Evolutionary conservation across 176 grass and related monocot genomes (phyloP).

Genomic region (Dendrocalamus sinicus): DNA sequence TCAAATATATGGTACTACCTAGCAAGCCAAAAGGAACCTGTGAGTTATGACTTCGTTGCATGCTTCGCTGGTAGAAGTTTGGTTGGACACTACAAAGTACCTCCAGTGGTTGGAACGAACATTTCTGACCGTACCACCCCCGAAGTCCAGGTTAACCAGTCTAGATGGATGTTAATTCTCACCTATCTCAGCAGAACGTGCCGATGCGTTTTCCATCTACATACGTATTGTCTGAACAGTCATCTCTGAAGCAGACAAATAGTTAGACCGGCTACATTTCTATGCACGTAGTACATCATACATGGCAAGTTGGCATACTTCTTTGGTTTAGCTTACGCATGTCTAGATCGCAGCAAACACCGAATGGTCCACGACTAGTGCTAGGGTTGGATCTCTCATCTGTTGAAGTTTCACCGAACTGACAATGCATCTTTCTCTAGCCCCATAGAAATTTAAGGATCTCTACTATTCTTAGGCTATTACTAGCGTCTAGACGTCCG

Average conservation of each 20-base stretch:
- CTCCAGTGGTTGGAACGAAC: slow-evolving; percentile 32
- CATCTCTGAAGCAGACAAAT: background rate
- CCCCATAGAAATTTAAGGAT: background rate
- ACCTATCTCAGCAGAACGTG: slow-evolving; percentile 11
- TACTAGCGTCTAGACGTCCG: rapidly evolving
- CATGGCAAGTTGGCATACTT: background rate
- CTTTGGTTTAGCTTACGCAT: slow-evolving; percentile 18
- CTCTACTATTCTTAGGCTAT: background rate
- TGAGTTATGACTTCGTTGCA: slow-evolving; percentile 15
- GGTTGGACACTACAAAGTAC: slow-evolving; percentile 9
- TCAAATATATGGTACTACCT: background rate
- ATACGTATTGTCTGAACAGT: background rate
- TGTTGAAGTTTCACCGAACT: background rate
- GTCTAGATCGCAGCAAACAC: background rate
- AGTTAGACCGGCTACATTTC: background rate
- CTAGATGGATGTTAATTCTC: background rate
- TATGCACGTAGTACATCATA: background rate
- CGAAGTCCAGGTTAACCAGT: slow-evolving; percentile 29
- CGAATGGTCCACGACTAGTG: background rate
- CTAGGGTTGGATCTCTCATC: background rate
- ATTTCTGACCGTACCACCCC: slow-evolving; percentile 7
- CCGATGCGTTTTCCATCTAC: background rate
- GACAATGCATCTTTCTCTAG: background rate
- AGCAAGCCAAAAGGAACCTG: slow-evolving; percentile 9
- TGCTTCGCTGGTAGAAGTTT: slow-evolving; percentile 18